Evolutionary conservation across 495 filamentous ascomycete species (phyloP), one percentile per base, ranked within the genome.

Genomic region (Penicillium herquei): DNA sequence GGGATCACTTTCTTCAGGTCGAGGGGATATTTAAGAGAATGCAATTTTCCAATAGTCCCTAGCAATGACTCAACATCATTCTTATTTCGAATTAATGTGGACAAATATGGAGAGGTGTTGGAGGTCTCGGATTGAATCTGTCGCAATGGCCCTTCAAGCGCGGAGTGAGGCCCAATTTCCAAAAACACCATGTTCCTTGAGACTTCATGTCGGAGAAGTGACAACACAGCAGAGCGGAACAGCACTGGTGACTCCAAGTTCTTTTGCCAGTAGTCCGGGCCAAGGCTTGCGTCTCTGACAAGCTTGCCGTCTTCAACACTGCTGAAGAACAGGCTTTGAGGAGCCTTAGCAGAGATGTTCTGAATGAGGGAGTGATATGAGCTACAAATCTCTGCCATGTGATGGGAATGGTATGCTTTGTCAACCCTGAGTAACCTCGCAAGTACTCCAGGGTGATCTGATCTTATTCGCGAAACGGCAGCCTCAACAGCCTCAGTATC

Each of bases 131-230:
- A 16, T 16, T 50, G 40, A 11, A 65, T 68, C 31, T 89, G 82
- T 51, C 78, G 72, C 6, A 88, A 56, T 4, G 86, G 84, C 0
- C 84, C 82, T 16, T 77, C 68, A 4, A 90, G 72, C 1, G 82
- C 80, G 0, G 76, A 66, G 56, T 88, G 84, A 1, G 87, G 86
- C 0, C 86, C 86, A 18, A 87, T 69, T 56, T 88, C 85, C 30
- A 52, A 21, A 1, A 84, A 63, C 2, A 71, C 31, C 14, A 14
- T 16, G 34, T 16, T 51, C 11, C 42, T 42, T 0, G 13, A 4
- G 37, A 37, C 31, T 14, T 48, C n/a, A 54, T 51, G 48, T 6
- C n/a, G 11, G 57, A 21, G n/a, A n/a, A 30, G 16, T 11, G 2
- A 17, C 66, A 33, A 14, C 10, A 39, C 33, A n/a, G 49, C 34